Evolutionary conservation across 139 green algal genomes (phyloP), one percentile per base, ranked within the genome.

Genomic region (Tetraselmis chui): DNA sequence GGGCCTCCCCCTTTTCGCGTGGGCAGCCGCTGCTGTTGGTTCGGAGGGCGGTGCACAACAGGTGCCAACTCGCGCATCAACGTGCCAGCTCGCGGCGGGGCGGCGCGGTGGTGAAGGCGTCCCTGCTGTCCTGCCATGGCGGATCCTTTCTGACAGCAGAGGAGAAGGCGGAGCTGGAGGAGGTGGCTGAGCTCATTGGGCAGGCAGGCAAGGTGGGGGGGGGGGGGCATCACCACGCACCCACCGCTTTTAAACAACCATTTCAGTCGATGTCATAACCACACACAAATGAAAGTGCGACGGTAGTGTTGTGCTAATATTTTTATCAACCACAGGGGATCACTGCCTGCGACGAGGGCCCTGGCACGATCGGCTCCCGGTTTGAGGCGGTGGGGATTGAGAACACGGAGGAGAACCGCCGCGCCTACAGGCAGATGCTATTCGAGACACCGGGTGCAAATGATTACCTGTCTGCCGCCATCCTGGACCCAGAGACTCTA

Each of bases 401-500:
- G 77, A 91, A 92, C 84, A 87, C 82, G 1, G 87, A 90, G 81
- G 84, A 86, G 80, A 86, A 87, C 77, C 82, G 87, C 74, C 76
- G 83, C 1, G 76, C 76, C n/a, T 88, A 87, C 80, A 77, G 87
- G 1, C 82, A 87, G 80, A 89, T 90, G 79, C 84, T 91, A 11
- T 91, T 89, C 31, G 85, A 87, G 77, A 83, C 87, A 1, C 82
- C 79, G 1, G 81, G 83, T 45, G 80, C 82, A 18, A 79, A 79
- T n/a, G 59, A 91, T 23, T 93, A 90, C 77, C 81, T 93, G 26
- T 88, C n/a, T 32, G 89, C 86, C 0, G 87, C 85, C 29, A 91
- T 93, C 83, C 81, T 93, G 0, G 89, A 91, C 78, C 83, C 84
- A 32, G 89, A 92, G 87, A 92, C 89, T 23, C 31, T 92, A 26